Conservation (phyloP, 176 grass and related monocot species). For the Poa annua region DNA sequence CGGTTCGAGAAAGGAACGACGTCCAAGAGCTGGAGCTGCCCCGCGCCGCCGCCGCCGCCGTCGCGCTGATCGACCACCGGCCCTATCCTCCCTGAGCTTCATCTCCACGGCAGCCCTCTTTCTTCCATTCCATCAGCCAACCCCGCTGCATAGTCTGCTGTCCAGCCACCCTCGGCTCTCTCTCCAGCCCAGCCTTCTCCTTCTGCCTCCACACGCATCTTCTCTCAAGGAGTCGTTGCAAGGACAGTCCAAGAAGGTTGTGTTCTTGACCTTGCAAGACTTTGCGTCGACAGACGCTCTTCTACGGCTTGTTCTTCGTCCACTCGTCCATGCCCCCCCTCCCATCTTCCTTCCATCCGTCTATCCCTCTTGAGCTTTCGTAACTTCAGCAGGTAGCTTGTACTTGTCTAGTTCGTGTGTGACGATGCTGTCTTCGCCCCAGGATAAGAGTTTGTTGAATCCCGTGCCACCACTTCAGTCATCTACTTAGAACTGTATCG, state of each 20-base stretch:
- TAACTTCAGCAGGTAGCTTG: not conserved
- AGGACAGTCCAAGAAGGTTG: not conserved
- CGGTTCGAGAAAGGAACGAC: not conserved
- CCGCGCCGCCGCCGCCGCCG: not conserved
- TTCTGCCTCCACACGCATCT: not conserved
- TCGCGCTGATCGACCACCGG: not conserved
- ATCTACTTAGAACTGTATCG: too few species aligned
- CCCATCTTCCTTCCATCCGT: not conserved
- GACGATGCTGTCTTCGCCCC: not conserved
- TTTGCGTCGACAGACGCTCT: not conserved
- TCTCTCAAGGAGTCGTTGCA: not conserved
- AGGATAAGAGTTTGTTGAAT: too few species aligned
- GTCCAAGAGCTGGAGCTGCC: not conserved
- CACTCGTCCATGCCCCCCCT: not conserved
- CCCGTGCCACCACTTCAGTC: not conserved
- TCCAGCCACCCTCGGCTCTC: not conserved
- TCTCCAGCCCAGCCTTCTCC: not conserved
- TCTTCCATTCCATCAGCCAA: not conserved
- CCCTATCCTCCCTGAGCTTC: slow-evolving; percentile 38
- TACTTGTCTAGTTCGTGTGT: not conserved
- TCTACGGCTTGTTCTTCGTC: not conserved
- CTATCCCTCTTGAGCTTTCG: slow-evolving; percentile 47
- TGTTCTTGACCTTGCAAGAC: slow-evolving; percentile 35
- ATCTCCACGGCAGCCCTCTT: not conserved
- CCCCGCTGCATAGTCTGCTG: not conserved